Percentiles rank a stretch among this genome's conserved stretches.
Evolutionary conservation across 257 asterid genomes (phyloP).

Genomic region (Rhazya stricta): DNA sequence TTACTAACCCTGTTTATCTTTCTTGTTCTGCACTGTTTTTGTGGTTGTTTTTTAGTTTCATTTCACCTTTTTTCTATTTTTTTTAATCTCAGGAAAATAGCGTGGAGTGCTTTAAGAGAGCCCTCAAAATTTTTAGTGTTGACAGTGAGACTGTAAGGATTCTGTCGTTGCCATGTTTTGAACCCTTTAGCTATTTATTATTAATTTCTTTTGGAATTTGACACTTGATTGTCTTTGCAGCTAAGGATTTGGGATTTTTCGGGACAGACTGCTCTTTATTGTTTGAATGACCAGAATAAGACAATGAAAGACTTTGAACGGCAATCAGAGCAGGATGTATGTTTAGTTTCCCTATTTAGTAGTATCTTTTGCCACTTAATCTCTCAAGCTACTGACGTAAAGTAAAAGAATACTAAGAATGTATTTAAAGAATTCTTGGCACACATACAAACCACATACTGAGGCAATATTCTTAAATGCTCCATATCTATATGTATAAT

Average conservation of each 20-base stretch:
- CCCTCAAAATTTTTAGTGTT: constrained; percentile 74
- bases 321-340: constrained; percentile 81
- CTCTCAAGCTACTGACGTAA: not conserved
- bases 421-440: not conserved
- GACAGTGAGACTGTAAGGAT: constrained; percentile 73
- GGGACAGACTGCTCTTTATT: constrained; percentile 66
- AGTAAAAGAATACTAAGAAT: not conserved
- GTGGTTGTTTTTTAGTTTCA: constrained; percentile 10
- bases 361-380: not conserved
- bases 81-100: constrained; percentile 66
- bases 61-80: constrained; percentile 20
- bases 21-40: not conserved
- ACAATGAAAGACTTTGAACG: constrained; percentile 55
- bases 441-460: not conserved
- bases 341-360: constrained; percentile 21
- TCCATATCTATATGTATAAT: not conserved
- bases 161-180: constrained; percentile 9
- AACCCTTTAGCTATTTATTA: not conserved
- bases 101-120: constrained; percentile 84
- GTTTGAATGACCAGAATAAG: constrained; percentile 60
- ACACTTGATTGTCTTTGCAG: constrained; percentile 39
- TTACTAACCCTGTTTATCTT: not conserved
- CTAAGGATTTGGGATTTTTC: constrained; percentile 92
- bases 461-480: not conserved
- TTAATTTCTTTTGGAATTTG: constrained; percentile 21